These are phyloP conservation scores for Trypanosoma mega DNA, from an alignment of 208 protist genomes.

Conservation along the genomic window DNA sequence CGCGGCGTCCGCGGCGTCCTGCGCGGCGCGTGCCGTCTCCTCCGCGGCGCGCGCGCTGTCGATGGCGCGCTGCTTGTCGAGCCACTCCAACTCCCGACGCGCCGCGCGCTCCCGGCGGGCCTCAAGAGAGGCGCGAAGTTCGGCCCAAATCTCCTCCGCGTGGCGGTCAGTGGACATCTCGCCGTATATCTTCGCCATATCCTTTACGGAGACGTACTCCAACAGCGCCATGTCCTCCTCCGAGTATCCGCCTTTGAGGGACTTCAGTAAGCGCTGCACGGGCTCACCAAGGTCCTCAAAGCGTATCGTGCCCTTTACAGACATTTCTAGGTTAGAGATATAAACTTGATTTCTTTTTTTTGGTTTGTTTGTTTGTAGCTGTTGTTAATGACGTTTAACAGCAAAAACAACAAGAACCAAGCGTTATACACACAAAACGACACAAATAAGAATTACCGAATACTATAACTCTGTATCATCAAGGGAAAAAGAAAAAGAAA, in stretches of 20 bases:
- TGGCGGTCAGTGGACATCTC: constrained; percentile 64
- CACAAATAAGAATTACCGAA: no score
- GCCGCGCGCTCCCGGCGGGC: constrained; percentile 43
- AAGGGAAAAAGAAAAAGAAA: constrained; percentile 2
- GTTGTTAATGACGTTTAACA: no score
- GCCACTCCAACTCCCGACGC: constrained; percentile 41
- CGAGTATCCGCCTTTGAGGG: constrained; percentile 55
- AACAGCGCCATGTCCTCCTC: constrained; percentile 84
- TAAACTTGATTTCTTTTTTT: no score
- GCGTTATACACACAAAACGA: neutral
- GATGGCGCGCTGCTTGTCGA: constrained; percentile 34
- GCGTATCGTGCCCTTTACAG: constrained; percentile 50
- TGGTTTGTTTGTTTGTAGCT: constrained; percentile 1
- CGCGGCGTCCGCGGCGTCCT: constrained; percentile 32
- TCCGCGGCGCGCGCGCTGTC: constrained; percentile 26
- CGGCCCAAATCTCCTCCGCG: constrained; percentile 74
- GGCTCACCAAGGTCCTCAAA: constrained; percentile 87
- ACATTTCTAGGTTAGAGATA: constrained; percentile 4
- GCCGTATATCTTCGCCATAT: constrained; percentile 86
- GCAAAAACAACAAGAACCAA: neutral
- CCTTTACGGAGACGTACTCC: constrained; percentile 76
- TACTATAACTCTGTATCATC: no score
- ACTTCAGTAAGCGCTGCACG: constrained; percentile 71
- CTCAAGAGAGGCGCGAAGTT: constrained; percentile 56
- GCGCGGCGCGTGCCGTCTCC: constrained; percentile 8